Evolutionary conservation across 768 basidiomycete genomes (phyloP), one percentile per base, ranked within the genome.

Genomic region (Mycena crocata): DNA sequence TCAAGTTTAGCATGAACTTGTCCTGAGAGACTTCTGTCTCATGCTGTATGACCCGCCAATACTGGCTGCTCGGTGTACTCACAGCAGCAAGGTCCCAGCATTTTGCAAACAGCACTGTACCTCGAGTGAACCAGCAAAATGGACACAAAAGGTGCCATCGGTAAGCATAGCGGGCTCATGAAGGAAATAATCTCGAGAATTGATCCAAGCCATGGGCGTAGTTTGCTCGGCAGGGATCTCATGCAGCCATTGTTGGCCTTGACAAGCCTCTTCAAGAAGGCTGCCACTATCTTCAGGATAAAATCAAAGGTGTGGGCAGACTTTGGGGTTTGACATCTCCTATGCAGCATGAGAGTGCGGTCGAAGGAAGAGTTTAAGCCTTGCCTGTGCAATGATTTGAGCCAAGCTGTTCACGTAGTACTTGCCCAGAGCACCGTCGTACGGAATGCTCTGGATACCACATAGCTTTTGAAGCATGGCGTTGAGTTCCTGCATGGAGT

Each of bases 291-390:
- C 80, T 68, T 81, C 78, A 9, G 80, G 79, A 54, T 78, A 79
- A 55, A 77, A 75, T 6, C 50, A 49, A 0, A 82, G 66, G 44
- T 78, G 71, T 1, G 67, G 66, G 1, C 77, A 70, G 13, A 82
- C 75, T 15, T 40, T 17, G 0, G 80, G 79, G 56, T 82, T 82
- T 5, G 75, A 67, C 72, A 80, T 77, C 71, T 82, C 81, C 79
- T 81, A n/a, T n/a, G n/a, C n/a, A n/a, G n/a, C n/a, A n/a, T n/a
- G n/a, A n/a, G n/a, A n/a, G n/a, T n/a, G n/a, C n/a, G n/a, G 40
- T 30, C 45, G 15, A 12, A 42, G 15, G 15, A 37, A 37, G 35
- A 8, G n/a, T 6, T 10, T n/a, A 42, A n/a, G 6, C n/a, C 54
- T n/a, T n/a, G n/a, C n/a, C 54, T 56, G 54, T 6, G 54, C 39